Base-by-base conservation (phyloP, 495 filamentous ascomycete species). In the Penicillium herquei region DNA sequence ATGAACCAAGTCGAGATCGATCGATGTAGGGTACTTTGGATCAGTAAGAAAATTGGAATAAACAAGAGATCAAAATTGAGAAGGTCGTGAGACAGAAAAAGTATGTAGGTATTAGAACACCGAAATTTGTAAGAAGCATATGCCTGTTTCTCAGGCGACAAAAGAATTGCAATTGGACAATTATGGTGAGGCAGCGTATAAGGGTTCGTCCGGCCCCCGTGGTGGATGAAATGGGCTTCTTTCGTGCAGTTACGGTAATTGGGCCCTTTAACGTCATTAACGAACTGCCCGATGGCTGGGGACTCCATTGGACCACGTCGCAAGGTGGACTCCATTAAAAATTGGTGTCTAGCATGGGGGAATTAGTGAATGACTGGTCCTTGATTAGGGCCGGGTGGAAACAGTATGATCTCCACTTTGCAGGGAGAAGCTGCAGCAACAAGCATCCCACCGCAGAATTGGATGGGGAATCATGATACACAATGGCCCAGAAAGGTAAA, bases 221-320 rank as follows among this genome's bases (percentile, higher is more conserved):
- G 70, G 65, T 53, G 58, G 58, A 65, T 67, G 63, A 70, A 7
- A 58, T 66, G 52, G 53, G 55, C 55, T 56, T 59, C 53, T 51
- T 57, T 61, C 59, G 21, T 68, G 56, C 65, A 66, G 54, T 61
- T n/a, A 21, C 17, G 12, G 51, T 62, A 50, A 47, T 68, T 64
- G 63, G 69, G 60, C 52, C 51, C 61, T 62, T 64, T 49, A 64
- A 72, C 67, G 65, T 74, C 70, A 72, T 69, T 51, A 56, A 66
- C 56, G 68, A 75, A 70, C 65, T 59, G 62, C 67, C 69, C 62
- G 63, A 71, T 61, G 63, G 54, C 52, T 66, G 48, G 30, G 39
- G 16, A 43, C 69, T 41, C 69, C 58, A 75, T 76, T 76, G 73
- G 73, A 64, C 73, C 73, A 76, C 73, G 73, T 76, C 64, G 65